Evolutionary conservation across 148 eudicot species (phyloP), one percentile per base, ranked within the genome.

Genomic region (Dysphania ambrosioides): DNA sequence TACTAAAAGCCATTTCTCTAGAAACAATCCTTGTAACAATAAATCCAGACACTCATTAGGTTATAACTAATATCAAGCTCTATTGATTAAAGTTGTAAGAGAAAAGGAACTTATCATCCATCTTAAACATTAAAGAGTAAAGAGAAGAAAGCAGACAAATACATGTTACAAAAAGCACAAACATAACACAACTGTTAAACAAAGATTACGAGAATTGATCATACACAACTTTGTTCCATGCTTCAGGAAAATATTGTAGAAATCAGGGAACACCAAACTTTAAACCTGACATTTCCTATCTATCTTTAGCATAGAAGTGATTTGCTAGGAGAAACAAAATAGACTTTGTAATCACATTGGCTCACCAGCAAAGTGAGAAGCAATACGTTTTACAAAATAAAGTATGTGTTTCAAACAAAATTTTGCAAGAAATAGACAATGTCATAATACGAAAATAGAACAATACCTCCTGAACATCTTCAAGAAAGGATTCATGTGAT

Each of bases 381-480:
- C 5, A n/a, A 42, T 21, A 41, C 41, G 12, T 23, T 24, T 42
- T 59, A 24, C 8, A 18, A 6, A 0, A 66, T 23, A 26, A 26
- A 23, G 32, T 16, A 12, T 67, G 71, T 12, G 3, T 24, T 1
- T 23, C n/a, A 12, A n/a, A 66, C 29, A 36, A 65, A 2, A 34
- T 15, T 18, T 24, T 38, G 57, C 38, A 75, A 18, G 40, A 75
- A 19, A 51, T 8, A 53, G 47, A 42, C 71, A 65, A 66, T 21
- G 42, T 32, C 62, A 66, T 13, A 34, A 63, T 21, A 24, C 49
- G 30, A 56, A n/a, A 68, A 57, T 4, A 32, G 5, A 47, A n/a
- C 30, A 57, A n/a, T 81, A 90, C 96, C 90, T 90, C 90, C 49
- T 76, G 83, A 71, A 87, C 87, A 79, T 90, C 96, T 79, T 90